Conservation (phyloP, 1,139 yeast genomes). For the Taphrina populina region DNA sequence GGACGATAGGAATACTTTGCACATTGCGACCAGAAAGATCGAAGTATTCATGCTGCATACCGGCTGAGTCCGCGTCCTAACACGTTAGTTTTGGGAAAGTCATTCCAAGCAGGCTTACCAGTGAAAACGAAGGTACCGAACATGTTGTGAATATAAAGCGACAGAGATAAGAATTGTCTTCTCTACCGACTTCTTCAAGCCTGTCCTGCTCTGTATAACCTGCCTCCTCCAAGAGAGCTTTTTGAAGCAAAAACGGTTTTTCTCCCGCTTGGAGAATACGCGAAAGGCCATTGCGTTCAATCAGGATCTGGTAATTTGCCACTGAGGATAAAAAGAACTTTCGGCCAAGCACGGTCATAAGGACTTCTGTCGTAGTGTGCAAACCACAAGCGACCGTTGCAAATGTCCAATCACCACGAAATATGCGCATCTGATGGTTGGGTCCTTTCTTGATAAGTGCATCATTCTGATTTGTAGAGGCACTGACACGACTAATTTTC, state of each 20-base stretch:
- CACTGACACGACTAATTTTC: conserved; percentile 2
- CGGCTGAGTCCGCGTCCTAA: conserved; percentile 51
- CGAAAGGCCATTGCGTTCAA: conserved; percentile 74
- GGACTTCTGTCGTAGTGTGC: conserved; percentile 73
- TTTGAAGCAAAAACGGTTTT: conserved; percentile 74
- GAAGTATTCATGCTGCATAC: conserved; percentile 74
- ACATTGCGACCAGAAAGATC: conserved; percentile 71
- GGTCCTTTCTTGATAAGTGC: conserved; percentile 1
- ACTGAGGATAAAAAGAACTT: conserved; percentile 73
- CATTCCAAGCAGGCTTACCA: conserved; percentile 7
- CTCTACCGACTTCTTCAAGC: conserved; percentile 76
- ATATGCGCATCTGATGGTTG: conserved; percentile 61
- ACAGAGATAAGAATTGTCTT: conserved; percentile 80
- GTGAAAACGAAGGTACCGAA: conserved; percentile 33
- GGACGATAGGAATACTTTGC: conserved; percentile 78
- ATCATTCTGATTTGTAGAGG: neutral
- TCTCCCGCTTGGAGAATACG: conserved; percentile 72
- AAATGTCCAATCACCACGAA: conserved; percentile 77
- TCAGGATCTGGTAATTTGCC: conserved; percentile 73
- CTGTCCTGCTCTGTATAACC: conserved; percentile 80
- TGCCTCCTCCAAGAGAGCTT: conserved; percentile 66
- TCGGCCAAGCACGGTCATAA: conserved; percentile 65
- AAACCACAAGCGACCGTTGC: conserved; percentile 73
- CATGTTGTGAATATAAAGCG: conserved; percentile 53
- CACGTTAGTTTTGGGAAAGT: too few species aligned